Percentiles rank a stretch among this genome's conserved stretches.
Evolutionary conservation across 2,329 filamentous ascomycete species (phyloP).

Genomic region (Cryphonectria naterciae): DNA sequence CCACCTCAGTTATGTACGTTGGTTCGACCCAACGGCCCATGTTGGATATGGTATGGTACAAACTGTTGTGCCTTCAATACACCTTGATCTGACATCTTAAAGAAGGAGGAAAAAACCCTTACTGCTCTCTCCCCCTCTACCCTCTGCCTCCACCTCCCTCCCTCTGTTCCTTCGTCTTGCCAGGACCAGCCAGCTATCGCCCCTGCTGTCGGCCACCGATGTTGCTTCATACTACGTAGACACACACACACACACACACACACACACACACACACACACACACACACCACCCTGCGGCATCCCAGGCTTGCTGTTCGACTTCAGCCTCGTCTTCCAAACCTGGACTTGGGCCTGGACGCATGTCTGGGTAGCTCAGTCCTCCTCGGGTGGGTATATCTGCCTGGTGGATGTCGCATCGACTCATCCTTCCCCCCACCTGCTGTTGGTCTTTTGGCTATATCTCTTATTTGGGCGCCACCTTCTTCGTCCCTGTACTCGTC

Average conservation of each 20-base stretch:
- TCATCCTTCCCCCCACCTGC: neutral
- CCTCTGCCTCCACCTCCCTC: neutral
- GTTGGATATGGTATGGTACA: conserved; percentile 8
- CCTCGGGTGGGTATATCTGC: conserved; percentile 6
- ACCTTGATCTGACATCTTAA: neutral
- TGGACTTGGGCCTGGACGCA: neutral
- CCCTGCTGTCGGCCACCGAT: neutral
- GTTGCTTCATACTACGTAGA: neutral
- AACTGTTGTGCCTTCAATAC: neutral
- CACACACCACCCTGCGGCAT: neutral
- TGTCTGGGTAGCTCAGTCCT: neutral
- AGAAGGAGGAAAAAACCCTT: neutral
- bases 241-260: neutral
- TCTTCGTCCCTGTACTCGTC: neutral
- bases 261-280: neutral
- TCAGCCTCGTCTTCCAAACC: neutral
- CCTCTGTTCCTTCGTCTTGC: neutral
- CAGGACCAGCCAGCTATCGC: neutral
- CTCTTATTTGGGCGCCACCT: neutral
- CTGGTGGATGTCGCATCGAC: neutral
- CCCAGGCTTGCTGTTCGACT: neutral
- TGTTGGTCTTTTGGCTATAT: neutral
- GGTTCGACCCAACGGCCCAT: conserved; percentile 11
- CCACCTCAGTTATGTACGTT: conserved; percentile 14
- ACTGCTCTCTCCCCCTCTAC: neutral